Conservation (phyloP, 129 eudicot species). For the Flaveria ramosissima region DNA sequence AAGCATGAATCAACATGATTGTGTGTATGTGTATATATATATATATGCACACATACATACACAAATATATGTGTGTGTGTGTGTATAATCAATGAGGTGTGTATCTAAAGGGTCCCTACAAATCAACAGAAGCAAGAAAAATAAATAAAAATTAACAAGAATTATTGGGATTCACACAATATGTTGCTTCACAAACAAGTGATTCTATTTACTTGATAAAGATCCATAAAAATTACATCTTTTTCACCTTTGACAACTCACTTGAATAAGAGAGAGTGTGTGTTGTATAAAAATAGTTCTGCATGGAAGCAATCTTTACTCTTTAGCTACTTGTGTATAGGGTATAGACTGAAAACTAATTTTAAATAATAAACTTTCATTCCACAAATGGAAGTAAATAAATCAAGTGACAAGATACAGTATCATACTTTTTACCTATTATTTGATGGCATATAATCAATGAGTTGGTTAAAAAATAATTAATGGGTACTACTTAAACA, state of each 20-base stretch:
- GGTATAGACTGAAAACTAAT: conserved; percentile 54
- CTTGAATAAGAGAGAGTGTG: conserved; percentile 19
- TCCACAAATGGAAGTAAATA: conserved; percentile 47
- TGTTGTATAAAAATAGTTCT: background rate
- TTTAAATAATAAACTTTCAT: conserved; percentile 31
- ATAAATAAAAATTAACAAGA: background rate
- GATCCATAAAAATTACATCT: conserved; percentile 5
- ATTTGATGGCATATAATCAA: conserved; percentile 19
- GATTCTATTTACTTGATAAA: conserved; percentile 35
- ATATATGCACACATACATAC: background rate
- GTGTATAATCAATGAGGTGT: conserved; percentile 1
- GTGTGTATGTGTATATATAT: background rate
- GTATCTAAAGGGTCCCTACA: conserved; percentile 18
- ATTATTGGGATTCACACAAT: conserved; percentile 36
- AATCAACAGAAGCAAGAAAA: conserved; percentile 35
- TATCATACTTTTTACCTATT: conserved; percentile 31
- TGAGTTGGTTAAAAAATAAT: conserved; percentile 36
- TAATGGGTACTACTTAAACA: conserved; percentile 25
- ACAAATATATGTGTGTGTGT: background rate
- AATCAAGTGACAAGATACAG: conserved; percentile 40
- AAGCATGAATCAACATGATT: conserved; percentile 25
- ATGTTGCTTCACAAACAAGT: conserved; percentile 45
- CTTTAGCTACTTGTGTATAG: conserved; percentile 44
- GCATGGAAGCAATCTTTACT: conserved; percentile 42
- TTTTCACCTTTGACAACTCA: conserved; percentile 50